These are phyloP conservation scores for Lupinus albus DNA, from an alignment of 306 rosid species.

Conservation along the genomic window DNA sequence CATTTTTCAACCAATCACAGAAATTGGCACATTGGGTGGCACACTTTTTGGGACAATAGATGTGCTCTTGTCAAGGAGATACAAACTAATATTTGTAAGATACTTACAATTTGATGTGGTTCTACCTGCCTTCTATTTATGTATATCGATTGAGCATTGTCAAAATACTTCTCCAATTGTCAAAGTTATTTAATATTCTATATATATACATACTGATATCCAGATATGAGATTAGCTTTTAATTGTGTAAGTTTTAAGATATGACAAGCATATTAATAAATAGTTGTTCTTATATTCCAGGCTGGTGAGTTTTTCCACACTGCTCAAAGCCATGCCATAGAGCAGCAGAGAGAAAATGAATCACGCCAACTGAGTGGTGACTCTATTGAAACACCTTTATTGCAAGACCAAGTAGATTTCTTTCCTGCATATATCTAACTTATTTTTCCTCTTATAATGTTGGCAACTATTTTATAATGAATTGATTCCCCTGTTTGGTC, in stretches of 20 bases:
- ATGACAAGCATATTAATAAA: constrained; percentile 21
- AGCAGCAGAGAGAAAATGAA: constrained; percentile 72
- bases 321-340: constrained; percentile 64
- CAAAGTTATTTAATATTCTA: background rate
- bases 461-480: constrained; percentile 8
- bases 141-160: constrained; percentile 10
- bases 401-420: constrained; percentile 69
- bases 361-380: constrained; percentile 57
- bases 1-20: no score
- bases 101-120: constrained; percentile 21
- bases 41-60: no score
- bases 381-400: constrained; percentile 64
- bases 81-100: constrained; percentile 2
- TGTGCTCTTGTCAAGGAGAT: constrained; percentile 9
- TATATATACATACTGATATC: background rate
- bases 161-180: constrained; percentile 10
- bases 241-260: constrained; percentile 1
- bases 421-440: constrained; percentile 26
- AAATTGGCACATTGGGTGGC: no score
- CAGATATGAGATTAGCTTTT: constrained; percentile 27
- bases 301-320: constrained; percentile 74
- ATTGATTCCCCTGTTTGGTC: constrained; percentile 37
- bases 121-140: background rate
- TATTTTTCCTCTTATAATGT: constrained; percentile 18
- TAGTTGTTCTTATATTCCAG: constrained; percentile 50